Percentiles rank a stretch among this genome's conserved stretches.
Conservation (phyloP, 352 stramenopile genomes). For the Peronosclerospora sorghi region DNA sequence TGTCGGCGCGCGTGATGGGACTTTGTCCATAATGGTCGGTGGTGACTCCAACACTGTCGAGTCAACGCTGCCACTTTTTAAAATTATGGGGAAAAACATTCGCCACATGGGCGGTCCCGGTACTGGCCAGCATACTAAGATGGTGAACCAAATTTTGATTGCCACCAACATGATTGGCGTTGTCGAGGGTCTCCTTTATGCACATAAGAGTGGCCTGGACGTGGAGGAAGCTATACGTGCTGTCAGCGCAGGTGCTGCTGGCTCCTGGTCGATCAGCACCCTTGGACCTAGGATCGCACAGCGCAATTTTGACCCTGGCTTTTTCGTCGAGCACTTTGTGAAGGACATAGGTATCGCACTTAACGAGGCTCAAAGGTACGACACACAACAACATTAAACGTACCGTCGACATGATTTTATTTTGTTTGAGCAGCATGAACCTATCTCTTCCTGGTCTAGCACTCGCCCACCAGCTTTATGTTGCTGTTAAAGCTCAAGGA, state of each 20-base stretch:
- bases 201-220: slow-evolving; percentile 78
- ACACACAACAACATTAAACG: not conserved
- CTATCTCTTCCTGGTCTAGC: slow-evolving; percentile 74
- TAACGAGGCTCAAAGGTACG: slow-evolving; percentile 67
- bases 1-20: slow-evolving; percentile 76
- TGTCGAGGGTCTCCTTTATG: slow-evolving; percentile 82
- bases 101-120: slow-evolving; percentile 79
- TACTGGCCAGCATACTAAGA: slow-evolving; percentile 84
- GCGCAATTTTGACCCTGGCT: slow-evolving; percentile 82
- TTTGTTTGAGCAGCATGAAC: slow-evolving; percentile 49
- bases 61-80: slow-evolving; percentile 75
- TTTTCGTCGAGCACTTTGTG: slow-evolving; percentile 88
- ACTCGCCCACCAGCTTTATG: slow-evolving; percentile 79
- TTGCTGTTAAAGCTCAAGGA: slow-evolving; percentile 76
- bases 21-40: slow-evolving; percentile 87
- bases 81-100: slow-evolving; percentile 84
- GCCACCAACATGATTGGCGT: slow-evolving; percentile 85
- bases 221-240: slow-evolving; percentile 81
- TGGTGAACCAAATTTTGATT: slow-evolving; percentile 89
- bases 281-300: slow-evolving; percentile 83
- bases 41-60: slow-evolving; percentile 78
- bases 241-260: slow-evolving; percentile 75
- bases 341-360: slow-evolving; percentile 87
- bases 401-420: not conserved
- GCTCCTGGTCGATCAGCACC: slow-evolving; percentile 86